Evolutionary conservation across 2,329 filamentous ascomycete species (phyloP).

Genomic region (Alternaria atra): DNA sequence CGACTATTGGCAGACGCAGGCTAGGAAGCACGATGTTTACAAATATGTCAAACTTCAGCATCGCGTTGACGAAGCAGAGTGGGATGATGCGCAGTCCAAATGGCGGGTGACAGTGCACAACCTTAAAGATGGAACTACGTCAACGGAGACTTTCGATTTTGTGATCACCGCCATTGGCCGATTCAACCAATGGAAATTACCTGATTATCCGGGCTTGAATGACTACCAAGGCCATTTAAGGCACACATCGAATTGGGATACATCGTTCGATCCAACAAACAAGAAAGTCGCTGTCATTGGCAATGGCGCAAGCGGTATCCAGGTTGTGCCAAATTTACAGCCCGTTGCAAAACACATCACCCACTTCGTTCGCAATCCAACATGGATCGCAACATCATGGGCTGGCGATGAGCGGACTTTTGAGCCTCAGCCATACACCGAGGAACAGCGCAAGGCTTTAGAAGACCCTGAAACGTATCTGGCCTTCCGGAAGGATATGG

Average conservation of each 20-base stretch:
- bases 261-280: constrained; percentile 60
- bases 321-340: constrained; percentile 69
- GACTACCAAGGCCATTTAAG: constrained; percentile 40
- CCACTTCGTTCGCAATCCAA: constrained; percentile 69
- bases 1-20: constrained; percentile 53
- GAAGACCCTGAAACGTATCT: constrained; percentile 69
- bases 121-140: constrained; percentile 55
- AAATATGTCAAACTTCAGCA: constrained; percentile 51
- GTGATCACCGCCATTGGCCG: constrained; percentile 49
- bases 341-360: constrained; percentile 58
- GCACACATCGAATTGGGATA: constrained; percentile 46
- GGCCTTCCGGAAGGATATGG: constrained; percentile 52
- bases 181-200: constrained; percentile 46
- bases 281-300: constrained; percentile 71
- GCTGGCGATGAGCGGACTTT: constrained; percentile 56
- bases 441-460: constrained; percentile 66
- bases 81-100: constrained; percentile 56
- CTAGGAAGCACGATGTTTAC: constrained; percentile 53
- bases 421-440: constrained; percentile 54
- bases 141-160: constrained; percentile 40
- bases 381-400: constrained; percentile 64
- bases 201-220: constrained; percentile 41
- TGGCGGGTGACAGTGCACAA: constrained; percentile 67
- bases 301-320: constrained; percentile 70
- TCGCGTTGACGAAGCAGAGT: constrained; percentile 50